Percentiles rank a stretch among this genome's conserved stretches.
Evolutionary conservation across 1,139 yeast genomes (phyloP).

Genomic region (Pichia sp.): DNA sequence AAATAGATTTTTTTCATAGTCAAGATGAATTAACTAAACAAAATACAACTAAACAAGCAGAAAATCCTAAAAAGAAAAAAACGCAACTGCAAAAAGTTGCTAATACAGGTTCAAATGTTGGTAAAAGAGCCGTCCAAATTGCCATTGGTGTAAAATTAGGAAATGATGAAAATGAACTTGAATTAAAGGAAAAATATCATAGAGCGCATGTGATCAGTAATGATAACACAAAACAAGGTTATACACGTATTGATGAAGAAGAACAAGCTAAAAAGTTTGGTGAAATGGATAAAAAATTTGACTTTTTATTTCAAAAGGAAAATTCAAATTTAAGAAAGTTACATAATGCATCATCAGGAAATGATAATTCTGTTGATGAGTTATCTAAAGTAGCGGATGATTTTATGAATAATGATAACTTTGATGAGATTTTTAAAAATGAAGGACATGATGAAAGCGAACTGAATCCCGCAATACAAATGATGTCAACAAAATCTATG

Average conservation of each 20-base stretch:
- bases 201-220: conserved; percentile 14
- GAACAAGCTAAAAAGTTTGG: conserved; percentile 77
- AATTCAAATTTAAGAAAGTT: conserved; percentile 28
- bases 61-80: conserved; percentile 19
- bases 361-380: conserved; percentile 14
- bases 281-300: conserved; percentile 74
- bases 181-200: conserved; percentile 12
- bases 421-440: conserved; percentile 15
- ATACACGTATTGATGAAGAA: conserved; percentile 85
- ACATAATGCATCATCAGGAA: conserved; percentile 17
- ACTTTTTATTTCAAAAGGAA: conserved; percentile 57
- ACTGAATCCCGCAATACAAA: conserved; percentile 54
- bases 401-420: conserved; percentile 17
- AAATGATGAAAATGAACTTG: conserved; percentile 10
- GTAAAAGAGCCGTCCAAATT: conserved; percentile 45
- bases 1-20: conserved; percentile 34
- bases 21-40: conserved; percentile 18
- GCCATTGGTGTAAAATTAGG: conserved; percentile 15
- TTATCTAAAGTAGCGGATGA: conserved; percentile 22
- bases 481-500: conserved; percentile 76
- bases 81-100: conserved; percentile 23
- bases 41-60: conserved; percentile 3
- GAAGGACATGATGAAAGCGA: conserved; percentile 40
- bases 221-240: conserved; percentile 40
- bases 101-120: conserved; percentile 75